Base-by-base conservation (phyloP, 179 eudicot genomes). In the Heliamphora pulchella region DNA sequence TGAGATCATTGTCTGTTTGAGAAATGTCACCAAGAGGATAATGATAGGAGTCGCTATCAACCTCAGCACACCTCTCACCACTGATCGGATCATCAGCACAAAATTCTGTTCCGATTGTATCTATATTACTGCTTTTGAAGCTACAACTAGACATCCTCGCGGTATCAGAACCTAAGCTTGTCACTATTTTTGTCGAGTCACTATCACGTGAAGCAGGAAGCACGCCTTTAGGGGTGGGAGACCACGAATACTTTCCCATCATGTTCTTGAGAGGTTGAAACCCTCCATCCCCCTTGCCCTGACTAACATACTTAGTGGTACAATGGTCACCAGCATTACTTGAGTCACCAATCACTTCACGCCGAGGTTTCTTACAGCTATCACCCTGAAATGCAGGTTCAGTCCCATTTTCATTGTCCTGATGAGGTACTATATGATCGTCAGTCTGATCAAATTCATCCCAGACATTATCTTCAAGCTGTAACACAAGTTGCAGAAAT, bases 401-500 rank as follows among this genome's bases (percentile, higher is more conserved):
- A 82, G 71, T 75, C 48, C 75, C 81, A 5, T 59, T 79, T 68
- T 79, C 76, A 59, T 80, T 79, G 74, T 80, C 81, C 71, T 90
- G 82, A 72, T 85, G 90, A 81, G 99, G 96, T 75, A 91, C 93
- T 86, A 90, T 89, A 84, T 88, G 98, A 79, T 94, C 93, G 58
- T 87, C 91, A 79, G 78, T 87, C 76, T 81, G 92, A 79, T 81
- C 88, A 82, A 89, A 80, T 31, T 89, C 91, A 85, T 89, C 89
- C 97, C 96, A 91, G 59, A 80, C 86, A 59, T 84, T 88, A 88
- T 92, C 93, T 86, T 91, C 97, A 79, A 96, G 82, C 99, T 96
- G 97, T 73, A 88, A 86, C 79, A 86, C 69, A 55, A 81, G 81
- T 82, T 57, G 74, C 74, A 83, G 41, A 86, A 67, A 47, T 74